Evolutionary conservation across 106 monocot genomes (phyloP), one percentile per base, ranked within the genome.

Genomic region (Dendrobium officinale): DNA sequence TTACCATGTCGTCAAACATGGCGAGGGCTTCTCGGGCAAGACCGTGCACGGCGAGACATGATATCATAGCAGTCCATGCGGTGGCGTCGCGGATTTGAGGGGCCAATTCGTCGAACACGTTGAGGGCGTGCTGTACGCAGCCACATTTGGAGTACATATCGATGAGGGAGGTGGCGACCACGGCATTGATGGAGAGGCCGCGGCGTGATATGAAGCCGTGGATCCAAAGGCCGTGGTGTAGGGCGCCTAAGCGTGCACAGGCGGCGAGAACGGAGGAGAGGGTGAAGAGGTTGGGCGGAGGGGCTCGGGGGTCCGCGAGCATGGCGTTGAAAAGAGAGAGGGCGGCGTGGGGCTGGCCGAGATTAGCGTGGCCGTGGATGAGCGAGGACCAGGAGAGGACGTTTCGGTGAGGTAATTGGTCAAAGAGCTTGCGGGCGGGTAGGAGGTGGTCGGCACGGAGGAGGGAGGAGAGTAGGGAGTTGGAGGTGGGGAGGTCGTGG

Each of bases 81-180:
- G 88, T 11, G 76, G 89, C 55, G 51, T 93, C 91, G 80, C 61
- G 89, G 20, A 85, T 82, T 47, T 22, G 16, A 13, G 26, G 76
- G 13, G 29, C 44, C 90, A 91, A 82, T 6, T 56, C 80, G 26
- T 84, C 27, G 72, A 93, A 93, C 42, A 93, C 89, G 79, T 26
- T 59, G 85, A 83, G 45, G 9, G 85, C 93, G 76, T 80, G 45
- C 13, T 83, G 84, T 68, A 87, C 44, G 44, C 87, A 79, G 41
- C 90, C 90, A 40, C 93, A 93, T 73, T 89, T 89, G 5, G 85
- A 83, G 49, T 91, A 93, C 93, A 93, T 93, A 42, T 91, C 90
- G 4, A 93, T 76, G 78, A 93, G 78, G 9, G 86, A 72, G 2
- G 90, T 91, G 9, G 88, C 85, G 19, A 93, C 44, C 42, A 80